Base-by-base conservation (phyloP, 179 eudicot species). In the Gypsophila paniculata region DNA sequence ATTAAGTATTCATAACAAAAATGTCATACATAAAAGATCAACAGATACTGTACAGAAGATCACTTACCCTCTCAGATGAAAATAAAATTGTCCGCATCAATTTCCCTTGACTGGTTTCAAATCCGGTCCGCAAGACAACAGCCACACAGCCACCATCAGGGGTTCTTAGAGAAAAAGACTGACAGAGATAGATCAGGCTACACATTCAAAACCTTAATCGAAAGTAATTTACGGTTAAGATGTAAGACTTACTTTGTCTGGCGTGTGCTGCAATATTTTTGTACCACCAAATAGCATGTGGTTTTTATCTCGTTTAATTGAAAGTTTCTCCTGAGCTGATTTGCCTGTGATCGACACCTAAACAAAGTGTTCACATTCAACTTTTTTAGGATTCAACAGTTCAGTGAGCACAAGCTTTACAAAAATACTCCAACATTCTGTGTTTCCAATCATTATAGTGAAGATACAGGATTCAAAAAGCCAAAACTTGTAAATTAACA, bases 101-200 rank as follows among this genome's bases (percentile, higher is more conserved):
- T 80, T 95, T 95, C 62, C 99, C 99, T 84, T 95, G 99, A 81
- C 98, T 90, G 52, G 99, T 95, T 77, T 95, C 96, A 82, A 95
- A 95, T 68, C 97, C 99, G 75, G 99, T 95, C 76, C 99, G 89
- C 70, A 95, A 76, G 74, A 95, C 93, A 82, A 95, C 91, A 51
- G 99, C 99, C 72, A 92, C 80, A 75, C 99, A 95, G 71, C 99
- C 99, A 73, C 99, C 98, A 83, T 95, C 99, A 46, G 99, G 98
- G 61, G 97, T 82, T 84, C 81, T 90, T 82, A 92, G 63, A 74
- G 78, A 87, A 84, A 73, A 87, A 44, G 88, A 80, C 96, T 92
- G 87, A 51, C 39, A 69, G 72, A 29, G 68, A 61, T 48, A 48
- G 61, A 65, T 69, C 14, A 61, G 72, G 26, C 23, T 3, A 65